Percentiles rank a stretch among this genome's conserved stretches.
Conservation (phyloP, 2,329 filamentous ascomycete species). For the Pyrenochaeta sp. region DNA sequence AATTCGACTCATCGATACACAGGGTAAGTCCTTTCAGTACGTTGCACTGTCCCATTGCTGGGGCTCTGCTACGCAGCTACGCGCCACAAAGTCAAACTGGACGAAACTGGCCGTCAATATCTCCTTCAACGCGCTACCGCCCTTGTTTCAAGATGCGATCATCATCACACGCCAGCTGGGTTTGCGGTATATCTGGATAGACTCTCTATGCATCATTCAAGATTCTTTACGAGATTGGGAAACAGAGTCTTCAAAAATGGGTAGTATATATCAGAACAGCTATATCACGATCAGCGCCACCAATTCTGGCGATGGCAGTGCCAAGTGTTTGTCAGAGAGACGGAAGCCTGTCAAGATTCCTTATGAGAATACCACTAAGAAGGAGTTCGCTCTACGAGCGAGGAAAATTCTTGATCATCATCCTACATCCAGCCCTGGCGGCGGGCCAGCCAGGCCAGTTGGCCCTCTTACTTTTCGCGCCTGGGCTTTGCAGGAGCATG, state of each 20-base stretch:
- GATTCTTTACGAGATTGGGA: constrained; percentile 45
- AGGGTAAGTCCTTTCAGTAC: constrained; percentile 39
- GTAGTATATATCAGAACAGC: constrained; percentile 43
- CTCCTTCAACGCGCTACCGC: constrained; percentile 34
- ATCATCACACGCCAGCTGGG: constrained; percentile 44
- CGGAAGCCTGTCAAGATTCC: constrained; percentile 34
- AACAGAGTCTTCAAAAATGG: constrained; percentile 45
- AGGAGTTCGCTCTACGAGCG: constrained; percentile 34
- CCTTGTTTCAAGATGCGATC: constrained; percentile 29
- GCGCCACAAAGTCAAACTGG: constrained; percentile 40
- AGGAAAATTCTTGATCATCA: constrained; percentile 40
- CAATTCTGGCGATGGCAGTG: constrained; percentile 28
- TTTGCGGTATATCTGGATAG: constrained; percentile 47
- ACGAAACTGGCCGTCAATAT: constrained; percentile 35
- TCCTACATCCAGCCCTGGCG: constrained; percentile 25
- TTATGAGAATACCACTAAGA: constrained; percentile 37
- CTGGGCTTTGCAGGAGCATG: constrained; percentile 47
- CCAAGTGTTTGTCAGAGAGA: constrained; percentile 34
- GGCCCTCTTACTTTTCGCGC: constrained; percentile 39
- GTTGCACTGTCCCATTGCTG: constrained; percentile 43
- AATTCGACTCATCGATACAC: constrained; percentile 43
- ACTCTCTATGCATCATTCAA: constrained; percentile 47
- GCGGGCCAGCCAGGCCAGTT: constrained; percentile 31
- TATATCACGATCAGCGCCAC: constrained; percentile 45
- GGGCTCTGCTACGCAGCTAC: constrained; percentile 34